phyloP scores from a whole-genome alignment of 805 yeast genomes.

The Lipomyces kockii region DNA sequence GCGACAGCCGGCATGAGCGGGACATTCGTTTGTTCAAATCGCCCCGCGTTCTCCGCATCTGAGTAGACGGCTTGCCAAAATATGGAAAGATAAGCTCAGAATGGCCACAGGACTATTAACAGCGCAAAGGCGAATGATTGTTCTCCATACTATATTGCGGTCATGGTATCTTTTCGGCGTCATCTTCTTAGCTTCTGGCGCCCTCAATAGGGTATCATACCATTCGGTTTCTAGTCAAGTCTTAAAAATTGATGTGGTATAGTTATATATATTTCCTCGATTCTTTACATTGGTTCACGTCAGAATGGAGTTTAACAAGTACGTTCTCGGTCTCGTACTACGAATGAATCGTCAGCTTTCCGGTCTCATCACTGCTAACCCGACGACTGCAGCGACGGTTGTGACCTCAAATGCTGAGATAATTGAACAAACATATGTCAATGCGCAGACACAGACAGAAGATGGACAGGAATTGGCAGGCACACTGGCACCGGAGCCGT shows the following conservation, averaged over 20 bases:
- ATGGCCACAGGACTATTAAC: background rate
- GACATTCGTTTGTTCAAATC: too few relatives aligned
- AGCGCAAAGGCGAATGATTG: conserved; percentile 5
- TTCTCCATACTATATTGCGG: conserved; percentile 15
- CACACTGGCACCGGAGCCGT: background rate
- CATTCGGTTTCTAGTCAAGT: background rate
- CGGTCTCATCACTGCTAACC: conserved; percentile 3
- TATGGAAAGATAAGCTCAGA: background rate
- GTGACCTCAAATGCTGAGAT: background rate
- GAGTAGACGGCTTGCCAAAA: background rate
- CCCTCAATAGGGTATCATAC: conserved; percentile 19
- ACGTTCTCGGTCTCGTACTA: conserved; percentile 8
- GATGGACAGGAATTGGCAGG: background rate
- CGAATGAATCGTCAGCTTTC: conserved; percentile 15
- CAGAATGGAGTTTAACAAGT: conserved; percentile 20
- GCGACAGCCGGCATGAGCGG: too few relatives aligned
- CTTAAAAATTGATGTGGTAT: background rate
- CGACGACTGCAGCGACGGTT: background rate
- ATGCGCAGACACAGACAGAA: conserved; percentile 33
- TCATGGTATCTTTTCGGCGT: conserved; percentile 26
- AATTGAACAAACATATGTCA: conserved; percentile 11
- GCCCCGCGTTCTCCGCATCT: too few relatives aligned
- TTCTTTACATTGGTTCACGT: conserved; percentile 18
- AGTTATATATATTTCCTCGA: conserved; percentile 29
- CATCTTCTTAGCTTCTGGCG: conserved; percentile 19